Evolutionary conservation across 2,329 filamentous ascomycete species (phyloP), one percentile per base, ranked within the genome.

Genomic region (Aspergillus piperis): DNA sequence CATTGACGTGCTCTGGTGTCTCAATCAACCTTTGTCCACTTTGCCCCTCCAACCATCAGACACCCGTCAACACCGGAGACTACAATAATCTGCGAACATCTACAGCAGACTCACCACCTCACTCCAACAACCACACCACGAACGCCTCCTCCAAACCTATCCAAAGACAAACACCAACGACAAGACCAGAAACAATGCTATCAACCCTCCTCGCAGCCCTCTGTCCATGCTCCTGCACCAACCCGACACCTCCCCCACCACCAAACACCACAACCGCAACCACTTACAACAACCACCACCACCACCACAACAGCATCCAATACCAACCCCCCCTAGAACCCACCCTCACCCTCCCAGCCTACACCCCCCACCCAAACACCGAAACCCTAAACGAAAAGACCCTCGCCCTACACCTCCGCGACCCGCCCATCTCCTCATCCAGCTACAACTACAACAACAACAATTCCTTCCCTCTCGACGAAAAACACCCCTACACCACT

Each of bases 291-390:
- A n/a, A n/a, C 23, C 15, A 48, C 10, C 23, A 15, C 13, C 11
- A 15, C 13, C 25, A 5, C 8, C 47, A 17, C 25, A 36, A 36
- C 30, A 32, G 30, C 30, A 32, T 11, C 44, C 41, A 50, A n/a
- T 25, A 32, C 47, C 39, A 13, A 61, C 72, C 52, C 64, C 68
- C 54, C 72, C 71, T 56, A 77, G 75, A 36, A 66, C 72, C 53
- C 67, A 70, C 41, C 76, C 76, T 78, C 67, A 70, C 41, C 76
- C 76, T 78, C 50, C 77, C 77, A 42, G 71, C 73, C 59, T 79
- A 79, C 63, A 79, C 77, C 1, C 71, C 75, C 3, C 75, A 72
- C 2, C 75, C 77, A 7, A 65, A 72, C 62, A 77, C 11, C 11
- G 10, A 36, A 36, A 11, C 70, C 63, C 65, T 74, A 23, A 68